phyloP scores from a whole-genome alignment of 139 green algal genomes.

The Zygnema cylindricum region DNA sequence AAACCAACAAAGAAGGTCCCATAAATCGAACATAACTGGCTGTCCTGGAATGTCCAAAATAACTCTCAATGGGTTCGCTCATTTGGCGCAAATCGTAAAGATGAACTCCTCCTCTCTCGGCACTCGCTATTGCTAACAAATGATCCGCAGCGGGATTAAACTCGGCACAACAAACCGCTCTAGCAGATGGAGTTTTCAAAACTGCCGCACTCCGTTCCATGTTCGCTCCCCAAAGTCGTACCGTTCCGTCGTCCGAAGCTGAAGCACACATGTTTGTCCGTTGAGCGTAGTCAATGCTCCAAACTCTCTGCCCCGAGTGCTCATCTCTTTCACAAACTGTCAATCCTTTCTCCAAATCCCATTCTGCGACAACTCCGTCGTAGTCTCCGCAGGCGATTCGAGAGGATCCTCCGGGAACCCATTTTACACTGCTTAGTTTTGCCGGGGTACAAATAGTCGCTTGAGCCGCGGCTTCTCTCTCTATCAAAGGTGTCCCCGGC shows the following conservation, averaged over 20 bases:
- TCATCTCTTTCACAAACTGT: constrained; percentile 34
- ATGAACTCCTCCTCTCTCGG: constrained; percentile 29
- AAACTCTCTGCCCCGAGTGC: constrained; percentile 51
- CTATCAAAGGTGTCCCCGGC: not conserved
- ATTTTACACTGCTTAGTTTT: constrained; percentile 51
- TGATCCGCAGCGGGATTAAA: constrained; percentile 20
- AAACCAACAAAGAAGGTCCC: constrained; percentile 21
- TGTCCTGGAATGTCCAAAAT: constrained; percentile 19
- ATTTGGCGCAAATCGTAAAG: constrained; percentile 45
- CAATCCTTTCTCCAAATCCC: constrained; percentile 48
- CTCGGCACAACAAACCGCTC: constrained; percentile 37
- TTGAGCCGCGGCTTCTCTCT: not conserved
- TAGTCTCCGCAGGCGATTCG: constrained; percentile 46
- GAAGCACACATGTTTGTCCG: constrained; percentile 26
- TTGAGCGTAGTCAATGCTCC: constrained; percentile 45
- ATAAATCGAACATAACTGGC: constrained; percentile 52
- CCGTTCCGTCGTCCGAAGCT: constrained; percentile 39
- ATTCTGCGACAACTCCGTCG: constrained; percentile 48
- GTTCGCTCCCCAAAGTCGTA: constrained; percentile 29
- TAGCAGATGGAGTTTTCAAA: constrained; percentile 14
- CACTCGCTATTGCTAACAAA: constrained; percentile 22
- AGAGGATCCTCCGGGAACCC: constrained; percentile 8
- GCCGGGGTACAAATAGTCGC: constrained; percentile 37
- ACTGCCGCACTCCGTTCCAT: not conserved
- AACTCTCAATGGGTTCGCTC: not conserved